Percentiles rank a stretch among this genome's conserved stretches.
These are phyloP conservation scores for Monosporozyma siamensis DNA, from an alignment of 805 yeast genomes.

Conservation along the genomic window DNA sequence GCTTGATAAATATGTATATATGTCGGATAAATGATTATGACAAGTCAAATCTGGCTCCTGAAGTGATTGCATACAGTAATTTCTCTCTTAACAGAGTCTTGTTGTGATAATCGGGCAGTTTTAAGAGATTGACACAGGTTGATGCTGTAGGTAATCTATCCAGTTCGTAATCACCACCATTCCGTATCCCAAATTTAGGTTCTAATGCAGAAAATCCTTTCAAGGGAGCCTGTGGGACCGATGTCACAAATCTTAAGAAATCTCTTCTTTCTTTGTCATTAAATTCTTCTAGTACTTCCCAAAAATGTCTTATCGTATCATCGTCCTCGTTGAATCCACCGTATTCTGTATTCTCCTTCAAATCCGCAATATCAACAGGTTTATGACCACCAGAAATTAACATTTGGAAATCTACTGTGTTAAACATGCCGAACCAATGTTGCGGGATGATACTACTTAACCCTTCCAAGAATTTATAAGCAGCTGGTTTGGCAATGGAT, in stretches of 20 bases:
- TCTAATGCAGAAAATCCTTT: conserved; percentile 67
- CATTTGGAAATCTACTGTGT: conserved; percentile 72
- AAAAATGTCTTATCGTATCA: conserved; percentile 53
- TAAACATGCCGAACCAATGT: conserved; percentile 77
- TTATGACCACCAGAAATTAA: conserved; percentile 72
- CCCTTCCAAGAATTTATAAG: conserved; percentile 42
- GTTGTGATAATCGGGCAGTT: conserved; percentile 71
- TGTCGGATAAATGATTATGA: conserved; percentile 30
- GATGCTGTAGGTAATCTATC: conserved; percentile 80
- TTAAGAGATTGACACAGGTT: conserved; percentile 83
- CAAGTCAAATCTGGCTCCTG: conserved; percentile 83
- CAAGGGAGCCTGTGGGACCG: conserved; percentile 85
- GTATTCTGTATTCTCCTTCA: conserved; percentile 50
- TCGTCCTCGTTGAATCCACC: conserved; percentile 54
- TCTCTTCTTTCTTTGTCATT: conserved; percentile 49
- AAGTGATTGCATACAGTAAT: conserved; percentile 65
- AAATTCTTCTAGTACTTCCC: conserved; percentile 71
- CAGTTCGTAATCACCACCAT: conserved; percentile 42
- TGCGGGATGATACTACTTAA: conserved; percentile 57
- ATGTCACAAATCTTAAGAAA: conserved; percentile 80
- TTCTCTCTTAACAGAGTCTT: conserved; percentile 50
- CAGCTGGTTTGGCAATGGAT: conserved; percentile 1
- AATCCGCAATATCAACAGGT: conserved; percentile 62
- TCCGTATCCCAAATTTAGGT: conserved; percentile 76
- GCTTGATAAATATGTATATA: not conserved